Conservation (phyloP, 23 red algal species). For the Chondrus crispus region DNA sequence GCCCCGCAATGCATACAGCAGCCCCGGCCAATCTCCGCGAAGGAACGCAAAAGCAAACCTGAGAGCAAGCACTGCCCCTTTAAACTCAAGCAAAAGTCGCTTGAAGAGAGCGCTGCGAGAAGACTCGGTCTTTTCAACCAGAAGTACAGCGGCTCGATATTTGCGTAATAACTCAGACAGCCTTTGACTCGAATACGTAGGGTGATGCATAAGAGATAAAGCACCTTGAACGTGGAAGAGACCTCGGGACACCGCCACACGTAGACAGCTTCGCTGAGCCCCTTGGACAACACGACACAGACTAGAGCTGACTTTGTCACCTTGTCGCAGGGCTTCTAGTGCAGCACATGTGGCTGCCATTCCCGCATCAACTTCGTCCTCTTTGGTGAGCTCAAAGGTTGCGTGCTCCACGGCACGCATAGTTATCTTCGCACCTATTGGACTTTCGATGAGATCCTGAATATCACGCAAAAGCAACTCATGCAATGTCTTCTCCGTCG, state of each 20-base stretch:
- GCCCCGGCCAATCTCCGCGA: conserved; percentile 49
- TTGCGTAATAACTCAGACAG: conserved; percentile 21
- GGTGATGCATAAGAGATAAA: conserved; percentile 42
- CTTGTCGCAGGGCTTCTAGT: neutral
- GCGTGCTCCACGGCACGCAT: conserved; percentile 32
- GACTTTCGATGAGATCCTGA: conserved; percentile 6
- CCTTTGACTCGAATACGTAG: neutral
- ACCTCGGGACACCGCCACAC: conserved; percentile 35
- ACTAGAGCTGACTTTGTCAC: neutral
- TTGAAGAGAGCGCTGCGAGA: conserved; percentile 14
- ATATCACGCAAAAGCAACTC: conserved; percentile 3
- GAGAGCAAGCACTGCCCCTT: conserved; percentile 23
- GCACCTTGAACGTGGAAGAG: conserved; percentile 58
- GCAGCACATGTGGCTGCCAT: conserved; percentile 26
- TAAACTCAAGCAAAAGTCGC: conserved; percentile 23
- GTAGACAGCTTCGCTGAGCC: conserved; percentile 28
- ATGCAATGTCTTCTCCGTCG: conserved; percentile 3
- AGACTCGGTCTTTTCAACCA: conserved; percentile 1
- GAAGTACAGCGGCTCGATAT: neutral
- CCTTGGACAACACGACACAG: neutral
- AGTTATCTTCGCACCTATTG: neutral
- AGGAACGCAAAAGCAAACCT: conserved; percentile 42
- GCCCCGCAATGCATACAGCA: conserved; percentile 30
- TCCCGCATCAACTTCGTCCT: conserved; percentile 43
- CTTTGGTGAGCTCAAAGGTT: conserved; percentile 27